Percentiles rank a stretch among this genome's conserved stretches.
Conservation (phyloP, 805 yeast genomes). For the Zygosaccharomyces bailii region DNA sequence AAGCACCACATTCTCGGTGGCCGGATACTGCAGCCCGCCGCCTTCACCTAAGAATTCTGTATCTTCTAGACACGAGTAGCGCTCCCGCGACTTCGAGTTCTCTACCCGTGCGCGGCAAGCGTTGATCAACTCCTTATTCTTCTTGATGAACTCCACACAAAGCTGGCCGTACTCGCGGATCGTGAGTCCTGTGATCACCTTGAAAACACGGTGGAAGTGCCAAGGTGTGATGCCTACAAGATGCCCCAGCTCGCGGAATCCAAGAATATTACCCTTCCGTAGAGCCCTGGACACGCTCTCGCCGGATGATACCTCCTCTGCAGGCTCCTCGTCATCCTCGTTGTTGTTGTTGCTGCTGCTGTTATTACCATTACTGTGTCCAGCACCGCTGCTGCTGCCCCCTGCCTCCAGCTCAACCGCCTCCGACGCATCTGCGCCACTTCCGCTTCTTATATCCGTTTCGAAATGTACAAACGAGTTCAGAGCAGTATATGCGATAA, state of each 20-base stretch:
- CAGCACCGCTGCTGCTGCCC: neutral
- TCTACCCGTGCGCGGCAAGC: constrained; percentile 21
- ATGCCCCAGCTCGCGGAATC: constrained; percentile 83
- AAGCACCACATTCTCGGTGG: constrained; percentile 24
- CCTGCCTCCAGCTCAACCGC: no score
- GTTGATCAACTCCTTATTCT: constrained; percentile 24
- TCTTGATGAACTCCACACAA: constrained; percentile 60
- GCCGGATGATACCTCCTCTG: constrained; percentile 18
- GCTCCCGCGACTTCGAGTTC: constrained; percentile 13
- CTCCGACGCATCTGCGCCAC: no score
- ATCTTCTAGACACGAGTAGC: constrained; percentile 24
- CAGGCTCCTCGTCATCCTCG: constrained; percentile 7
- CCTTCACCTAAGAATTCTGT: constrained; percentile 19
- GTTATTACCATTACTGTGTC: neutral
- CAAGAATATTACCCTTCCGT: constrained; percentile 74
- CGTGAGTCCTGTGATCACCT: constrained; percentile 79
- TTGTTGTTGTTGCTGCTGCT: constrained; percentile 1
- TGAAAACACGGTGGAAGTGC: constrained; percentile 91
- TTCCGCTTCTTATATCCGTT: constrained; percentile 13
- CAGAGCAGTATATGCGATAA: constrained; percentile 25
- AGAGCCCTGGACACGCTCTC: constrained; percentile 20
- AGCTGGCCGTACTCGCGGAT: constrained; percentile 87
- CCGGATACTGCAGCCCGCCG: constrained; percentile 21
- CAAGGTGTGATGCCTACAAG: constrained; percentile 81
- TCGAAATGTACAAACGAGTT: constrained; percentile 25